Base-by-base conservation (phyloP, 1,284 basidiomycete genomes). In the Takashimella tepidaria region DNA sequence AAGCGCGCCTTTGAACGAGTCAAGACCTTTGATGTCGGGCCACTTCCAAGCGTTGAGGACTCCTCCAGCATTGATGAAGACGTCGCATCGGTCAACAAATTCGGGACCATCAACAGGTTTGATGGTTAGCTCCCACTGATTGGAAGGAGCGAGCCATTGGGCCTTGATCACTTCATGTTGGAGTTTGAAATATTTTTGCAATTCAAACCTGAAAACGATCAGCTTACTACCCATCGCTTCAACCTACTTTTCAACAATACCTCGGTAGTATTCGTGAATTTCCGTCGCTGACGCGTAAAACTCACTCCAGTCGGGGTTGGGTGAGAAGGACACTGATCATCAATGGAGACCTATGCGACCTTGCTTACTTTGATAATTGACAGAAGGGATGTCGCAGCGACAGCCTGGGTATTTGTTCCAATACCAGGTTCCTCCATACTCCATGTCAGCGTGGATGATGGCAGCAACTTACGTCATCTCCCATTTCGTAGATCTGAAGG, bases 1-100 rank as follows among this genome's bases (percentile, higher is more conserved):
- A 12, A 69, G 49, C 23, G 48, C 47, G 19, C 67, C 67, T 56
- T 64, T 66, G 57, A 63, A 69, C 6, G 42, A 49, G 47, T 64
- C 54, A 12, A 63, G 46, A n/a, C 64, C 62, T 4, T 60, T 61
- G 43, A 68, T 64, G 46, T 62, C 56, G 23, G 67, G 65, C 69
- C 68, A 70, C 43, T 63, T 59, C 53, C 66, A 68, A 8, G 45
- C 52, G 56, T 54, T 24, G 2, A 58, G 49, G n/a, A 62, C 45
- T 5, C 69, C 70, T 11, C 51, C 50, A 10, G 60, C 67, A 60
- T 71, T 71, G 53, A 67, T 56, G 43, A 72, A 54, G 41, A 72
- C 57, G 49, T 72, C 66, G 26, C 55, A 58, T 1, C 40, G 41
- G 52, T 71, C 69, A 25, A 53, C 54, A 10, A 53, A 49, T 23